Conservation (phyloP, 2,329 filamentous ascomycete genomes). For the Hymenoscyphus albidus region DNA sequence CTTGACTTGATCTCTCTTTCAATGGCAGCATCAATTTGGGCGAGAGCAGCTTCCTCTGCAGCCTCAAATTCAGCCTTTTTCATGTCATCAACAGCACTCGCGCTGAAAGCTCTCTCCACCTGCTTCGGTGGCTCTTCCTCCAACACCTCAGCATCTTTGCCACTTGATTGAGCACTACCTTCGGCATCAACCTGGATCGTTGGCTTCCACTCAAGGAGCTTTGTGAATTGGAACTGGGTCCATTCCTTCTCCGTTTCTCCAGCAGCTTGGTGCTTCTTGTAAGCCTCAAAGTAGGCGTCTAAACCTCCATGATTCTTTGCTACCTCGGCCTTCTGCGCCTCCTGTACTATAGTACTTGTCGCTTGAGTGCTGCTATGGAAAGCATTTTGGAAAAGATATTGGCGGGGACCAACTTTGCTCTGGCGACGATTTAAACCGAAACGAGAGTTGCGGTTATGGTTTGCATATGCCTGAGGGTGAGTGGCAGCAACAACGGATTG, state of each 20-base stretch:
- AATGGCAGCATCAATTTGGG: conserved; percentile 81
- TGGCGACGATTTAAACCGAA: conserved; percentile 53
- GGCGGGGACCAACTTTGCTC: conserved; percentile 45
- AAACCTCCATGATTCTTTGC: conserved; percentile 58
- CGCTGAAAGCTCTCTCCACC: conserved; percentile 31
- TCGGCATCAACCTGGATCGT: conserved; percentile 28
- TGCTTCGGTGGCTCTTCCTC: conserved; percentile 17
- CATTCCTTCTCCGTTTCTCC: conserved; percentile 74
- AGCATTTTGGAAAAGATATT: conserved; percentile 69
- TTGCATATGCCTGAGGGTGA: conserved; percentile 74
- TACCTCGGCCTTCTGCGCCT: conserved; percentile 44
- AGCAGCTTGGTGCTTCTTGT: conserved; percentile 71
- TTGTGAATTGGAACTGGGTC: conserved; percentile 86
- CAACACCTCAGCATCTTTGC: conserved; percentile 3
- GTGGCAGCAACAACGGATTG: conserved; percentile 95
- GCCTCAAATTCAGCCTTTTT: conserved; percentile 36
- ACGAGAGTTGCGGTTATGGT: conserved; percentile 59
- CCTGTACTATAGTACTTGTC: conserved; percentile 46
- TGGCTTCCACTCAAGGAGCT: conserved; percentile 88
- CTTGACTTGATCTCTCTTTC: conserved; percentile 64
- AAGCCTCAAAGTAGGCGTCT: conserved; percentile 88
- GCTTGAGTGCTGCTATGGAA: conserved; percentile 54
- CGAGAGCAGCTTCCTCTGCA: conserved; percentile 58
- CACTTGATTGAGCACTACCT: conserved; percentile 15
- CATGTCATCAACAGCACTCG: conserved; percentile 32